Evolutionary conservation across 164 flowering plant species (phyloP).

Genomic region (Hamamelis virginiana): DNA sequence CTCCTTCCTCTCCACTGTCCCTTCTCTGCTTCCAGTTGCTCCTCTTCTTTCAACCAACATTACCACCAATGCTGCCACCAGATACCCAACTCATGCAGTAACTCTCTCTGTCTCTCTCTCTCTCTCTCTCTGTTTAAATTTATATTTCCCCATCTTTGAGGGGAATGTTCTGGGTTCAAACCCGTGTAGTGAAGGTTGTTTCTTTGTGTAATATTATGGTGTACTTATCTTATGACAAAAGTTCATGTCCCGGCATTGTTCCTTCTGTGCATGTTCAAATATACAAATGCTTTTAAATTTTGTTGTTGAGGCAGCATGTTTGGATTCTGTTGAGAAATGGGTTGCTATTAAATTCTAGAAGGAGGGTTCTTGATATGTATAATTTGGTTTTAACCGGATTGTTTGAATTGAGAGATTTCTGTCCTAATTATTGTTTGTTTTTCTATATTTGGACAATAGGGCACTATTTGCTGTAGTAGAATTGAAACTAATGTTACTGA

Average conservation of each 20-base stretch:
- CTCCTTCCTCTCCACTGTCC: slow-evolving; percentile 44
- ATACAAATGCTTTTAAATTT: too few relatives aligned
- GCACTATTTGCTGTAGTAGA: slow-evolving; percentile 43
- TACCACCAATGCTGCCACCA: slow-evolving; percentile 14
- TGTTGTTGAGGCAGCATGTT: too few relatives aligned
- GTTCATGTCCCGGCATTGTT: too few relatives aligned
- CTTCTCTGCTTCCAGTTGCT: slow-evolving; percentile 32
- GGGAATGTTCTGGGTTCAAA: too few relatives aligned
- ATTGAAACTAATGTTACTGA: slow-evolving; percentile 25
- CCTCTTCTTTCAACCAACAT: slow-evolving; percentile 12
- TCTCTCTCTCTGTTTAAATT: not conserved
- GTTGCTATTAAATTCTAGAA: too few relatives aligned
- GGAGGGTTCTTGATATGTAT: too few relatives aligned
- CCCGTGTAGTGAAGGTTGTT: too few relatives aligned
- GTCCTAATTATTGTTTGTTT: not conserved
- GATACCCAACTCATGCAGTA: slow-evolving; percentile 21
- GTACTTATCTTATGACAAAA: too few relatives aligned
- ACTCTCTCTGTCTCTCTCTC: slow-evolving; percentile 10
- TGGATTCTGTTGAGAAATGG: too few relatives aligned
- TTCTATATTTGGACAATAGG: slow-evolving; percentile 26
- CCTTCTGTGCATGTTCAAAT: too few relatives aligned
- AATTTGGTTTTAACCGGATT: not conserved
- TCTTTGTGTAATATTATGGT: too few relatives aligned
- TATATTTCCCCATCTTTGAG: too few relatives aligned
- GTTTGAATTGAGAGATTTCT: not conserved